Conservation (phyloP, 441 rosid genomes). For the Pelargonium cotyledonis region DNA sequence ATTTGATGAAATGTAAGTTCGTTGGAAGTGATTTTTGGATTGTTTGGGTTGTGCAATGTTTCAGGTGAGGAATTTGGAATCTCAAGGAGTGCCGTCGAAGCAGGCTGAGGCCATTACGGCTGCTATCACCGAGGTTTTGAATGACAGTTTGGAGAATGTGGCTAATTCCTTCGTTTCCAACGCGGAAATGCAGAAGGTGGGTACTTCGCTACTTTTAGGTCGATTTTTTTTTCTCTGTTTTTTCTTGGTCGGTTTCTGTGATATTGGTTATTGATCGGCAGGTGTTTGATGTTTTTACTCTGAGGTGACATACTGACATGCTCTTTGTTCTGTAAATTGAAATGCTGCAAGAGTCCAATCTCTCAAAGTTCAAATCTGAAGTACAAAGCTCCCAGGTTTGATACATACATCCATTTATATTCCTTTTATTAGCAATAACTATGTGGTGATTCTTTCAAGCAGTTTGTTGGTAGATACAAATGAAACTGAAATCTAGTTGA, state of each 20-base stretch:
- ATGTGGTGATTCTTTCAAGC: neutral
- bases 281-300: neutral
- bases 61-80: slow-evolving; percentile 70
- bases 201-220: neutral
- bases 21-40: neutral
- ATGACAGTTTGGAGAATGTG: slow-evolving; percentile 68
- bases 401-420: neutral
- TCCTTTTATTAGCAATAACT: neutral
- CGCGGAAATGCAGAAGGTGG: slow-evolving; percentile 80
- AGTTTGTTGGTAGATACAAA: neutral
- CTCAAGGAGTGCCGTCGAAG: slow-evolving; percentile 51
- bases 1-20: slow-evolving; percentile 1
- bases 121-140: slow-evolving; percentile 45
- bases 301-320: too few species aligned
- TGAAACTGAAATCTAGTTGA: neutral
- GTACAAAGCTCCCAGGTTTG: slow-evolving; percentile 73
- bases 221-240: neutral
- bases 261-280: neutral
- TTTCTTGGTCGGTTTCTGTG: neutral
- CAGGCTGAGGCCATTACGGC: slow-evolving; percentile 59
- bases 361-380: slow-evolving; percentile 79
- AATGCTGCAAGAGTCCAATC: slow-evolving; percentile 72
- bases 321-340: slow-evolving; percentile 37
- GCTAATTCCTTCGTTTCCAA: slow-evolving; percentile 70
- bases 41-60: slow-evolving; percentile 1